Evolutionary conservation across 2,329 filamentous ascomycete species (phyloP), one percentile per base, ranked within the genome.

Genomic region (Blastomyces parvus): DNA sequence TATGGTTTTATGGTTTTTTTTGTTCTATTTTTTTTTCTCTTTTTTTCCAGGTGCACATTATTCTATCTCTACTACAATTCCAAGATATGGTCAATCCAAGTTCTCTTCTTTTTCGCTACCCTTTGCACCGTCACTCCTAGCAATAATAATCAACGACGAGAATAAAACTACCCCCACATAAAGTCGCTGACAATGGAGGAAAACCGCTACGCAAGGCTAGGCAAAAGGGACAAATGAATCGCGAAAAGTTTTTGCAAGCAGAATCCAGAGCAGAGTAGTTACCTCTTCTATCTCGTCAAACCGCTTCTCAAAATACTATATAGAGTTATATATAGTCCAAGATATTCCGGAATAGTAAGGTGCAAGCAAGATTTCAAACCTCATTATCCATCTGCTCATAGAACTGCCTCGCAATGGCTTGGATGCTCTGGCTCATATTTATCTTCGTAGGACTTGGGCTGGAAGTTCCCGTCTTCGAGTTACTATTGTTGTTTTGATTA

Each of bases 371-470:
- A 11, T 19, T 46, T 59, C 57, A 59, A 46, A 46, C 57, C 14
- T 59, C 57, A 44, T 46, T 46, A 19, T 59, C 57, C 57, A 59
- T 59, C 40, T 59, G 40, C 9, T 59, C 22, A 33, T 59, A 59
- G 13, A 59, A 59, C 57, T 59, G 36, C 22, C 25, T 59, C 57
- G 57, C 57, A 59, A 59, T 59, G 4, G 57, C 40, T 40, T 46
- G 22, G 9, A 59, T 59, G 22, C 57, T 30, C 11, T 46, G 57
- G 22, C 13, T 59, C 40, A 59, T 46, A 59, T 59, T 33, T 2
- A n/a, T 22, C 19, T 44, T 46, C 14, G 25, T 25, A 46, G 40
- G 57, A 19, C 22, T 30, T 5, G 22, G 13, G 25, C 40, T 59
- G 40, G 13, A 13, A 27, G 22, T 33, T 33, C 2, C 40, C 7